Conservation (phyloP, 306 rosid species). For the Macrotyloma uniflorum region DNA sequence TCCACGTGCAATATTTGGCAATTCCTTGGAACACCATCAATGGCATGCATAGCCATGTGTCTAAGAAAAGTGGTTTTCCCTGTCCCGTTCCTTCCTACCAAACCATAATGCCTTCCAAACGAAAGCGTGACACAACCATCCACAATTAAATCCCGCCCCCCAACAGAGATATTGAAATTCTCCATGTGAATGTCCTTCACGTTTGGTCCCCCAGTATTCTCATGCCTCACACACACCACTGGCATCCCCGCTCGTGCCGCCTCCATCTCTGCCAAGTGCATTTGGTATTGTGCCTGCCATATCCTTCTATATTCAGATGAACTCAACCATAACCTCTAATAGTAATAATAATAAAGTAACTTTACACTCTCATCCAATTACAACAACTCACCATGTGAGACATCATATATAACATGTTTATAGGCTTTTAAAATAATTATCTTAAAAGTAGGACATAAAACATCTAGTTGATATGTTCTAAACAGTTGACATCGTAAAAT, state of each 20-base stretch:
- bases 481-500: not conserved
- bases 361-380: not conserved
- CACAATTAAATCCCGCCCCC: conserved; percentile 96
- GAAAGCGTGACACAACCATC: conserved; percentile 91
- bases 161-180: conserved; percentile 85
- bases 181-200: conserved; percentile 95
- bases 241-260: conserved; percentile 98
- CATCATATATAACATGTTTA: too few species aligned
- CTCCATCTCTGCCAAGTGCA: conserved; percentile 94
- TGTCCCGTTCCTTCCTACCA: conserved; percentile 96
- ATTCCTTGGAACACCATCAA: conserved; percentile 89
- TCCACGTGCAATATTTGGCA: conserved; percentile 98
- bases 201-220: conserved; percentile 60
- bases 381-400: not conserved
- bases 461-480: not conserved
- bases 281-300: conserved; percentile 72
- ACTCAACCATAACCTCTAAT: not conserved
- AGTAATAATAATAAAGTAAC: not conserved
- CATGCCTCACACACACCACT: conserved; percentile 74
- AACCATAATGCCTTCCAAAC: conserved; percentile 97
- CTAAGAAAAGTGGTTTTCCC: conserved; percentile 98
- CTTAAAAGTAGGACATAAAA: too few species aligned
- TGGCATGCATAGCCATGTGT: conserved; percentile 98
- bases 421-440: too few species aligned
- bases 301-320: not conserved